Percentiles rank a stretch among this genome's conserved stretches.
phyloP scores from a whole-genome alignment of 257 asterid species.

The Linaria vulgaris region DNA sequence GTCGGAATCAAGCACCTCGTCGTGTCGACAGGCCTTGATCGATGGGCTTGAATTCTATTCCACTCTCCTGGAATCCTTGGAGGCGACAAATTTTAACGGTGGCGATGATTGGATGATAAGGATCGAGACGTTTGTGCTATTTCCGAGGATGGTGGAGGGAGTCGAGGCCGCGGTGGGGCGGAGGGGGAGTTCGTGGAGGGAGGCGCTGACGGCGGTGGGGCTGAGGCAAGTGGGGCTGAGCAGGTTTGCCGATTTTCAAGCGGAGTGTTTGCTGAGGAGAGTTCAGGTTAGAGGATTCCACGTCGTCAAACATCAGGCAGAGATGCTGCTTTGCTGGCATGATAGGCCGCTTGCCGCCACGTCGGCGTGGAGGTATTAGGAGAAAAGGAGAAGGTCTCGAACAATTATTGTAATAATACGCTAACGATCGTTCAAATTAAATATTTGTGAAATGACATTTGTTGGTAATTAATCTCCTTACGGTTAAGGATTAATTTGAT shows the following conservation, averaged over 20 bases:
- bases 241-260: constrained; percentile 80
- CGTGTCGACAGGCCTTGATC: constrained; percentile 73
- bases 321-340: constrained; percentile 98
- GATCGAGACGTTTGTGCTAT: constrained; percentile 71
- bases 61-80: constrained; percentile 72
- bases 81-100: constrained; percentile 52
- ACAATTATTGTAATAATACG: too few species aligned
- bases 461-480: too few species aligned
- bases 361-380: constrained; percentile 83
- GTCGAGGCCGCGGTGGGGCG: constrained; percentile 60
- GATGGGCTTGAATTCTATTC: constrained; percentile 89
- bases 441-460: too few species aligned
- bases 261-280: constrained; percentile 72
- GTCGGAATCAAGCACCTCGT: constrained; percentile 49
- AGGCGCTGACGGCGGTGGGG: constrained; percentile 76
- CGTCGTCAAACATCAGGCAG: constrained; percentile 77
- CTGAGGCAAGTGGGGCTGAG: constrained; percentile 76
- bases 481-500: too few species aligned
- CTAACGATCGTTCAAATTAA: too few species aligned
- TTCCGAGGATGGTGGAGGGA: constrained; percentile 67
- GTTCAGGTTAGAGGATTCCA: constrained; percentile 83
- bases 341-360: constrained; percentile 83
- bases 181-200: constrained; percentile 65
- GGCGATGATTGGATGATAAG: constrained; percentile 61
- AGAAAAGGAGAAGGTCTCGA: too few species aligned